Percentiles rank a stretch among this genome's conserved stretches.
phyloP scores from a whole-genome alignment of 768 basidiomycete genomes.

The Russula virescens region DNA sequence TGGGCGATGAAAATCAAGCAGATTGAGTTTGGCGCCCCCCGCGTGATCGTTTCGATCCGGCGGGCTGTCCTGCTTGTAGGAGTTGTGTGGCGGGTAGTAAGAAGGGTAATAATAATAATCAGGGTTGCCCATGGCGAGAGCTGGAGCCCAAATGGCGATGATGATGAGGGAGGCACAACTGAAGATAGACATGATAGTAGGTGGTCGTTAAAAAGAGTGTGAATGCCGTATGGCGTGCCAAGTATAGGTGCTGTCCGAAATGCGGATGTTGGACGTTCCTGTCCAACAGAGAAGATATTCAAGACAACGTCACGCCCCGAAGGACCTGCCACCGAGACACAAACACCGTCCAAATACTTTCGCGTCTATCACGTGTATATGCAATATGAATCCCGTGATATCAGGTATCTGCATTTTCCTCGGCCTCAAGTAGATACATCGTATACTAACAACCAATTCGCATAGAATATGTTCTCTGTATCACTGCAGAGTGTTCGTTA shows the following conservation, averaged over 20 bases:
- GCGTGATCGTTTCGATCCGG: neutral
- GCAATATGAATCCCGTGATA: neutral
- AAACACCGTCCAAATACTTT: constrained; percentile 15
- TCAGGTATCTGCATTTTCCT: too few relatives aligned
- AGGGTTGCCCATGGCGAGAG: neutral
- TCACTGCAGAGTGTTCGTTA: neutral
- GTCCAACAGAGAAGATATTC: neutral
- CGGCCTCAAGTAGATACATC: too few relatives aligned
- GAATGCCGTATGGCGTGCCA: constrained; percentile 5
- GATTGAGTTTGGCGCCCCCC: neutral
- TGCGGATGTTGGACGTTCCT: constrained; percentile 7
- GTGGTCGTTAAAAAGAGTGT: constrained; percentile 17
- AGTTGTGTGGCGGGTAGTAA: neutral
- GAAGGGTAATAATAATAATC: constrained; percentile 8
- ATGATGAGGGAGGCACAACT: constrained; percentile 11
- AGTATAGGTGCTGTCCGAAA: neutral
- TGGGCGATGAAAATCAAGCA: neutral
- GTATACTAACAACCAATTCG: too few relatives aligned
- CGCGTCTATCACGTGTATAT: constrained; percentile 14
- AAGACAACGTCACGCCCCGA: neutral
- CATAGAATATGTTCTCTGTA: neutral
- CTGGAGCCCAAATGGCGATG: constrained; percentile 10
- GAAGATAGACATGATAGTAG: constrained; percentile 13
- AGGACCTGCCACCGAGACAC: neutral
- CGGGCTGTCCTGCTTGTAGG: neutral